A percentile compares a stretch with the other conserved stretches of the same genome.
Conservation (phyloP, 2,329 filamentous ascomycete genomes). For the Pleoardoris graminearum region DNA sequence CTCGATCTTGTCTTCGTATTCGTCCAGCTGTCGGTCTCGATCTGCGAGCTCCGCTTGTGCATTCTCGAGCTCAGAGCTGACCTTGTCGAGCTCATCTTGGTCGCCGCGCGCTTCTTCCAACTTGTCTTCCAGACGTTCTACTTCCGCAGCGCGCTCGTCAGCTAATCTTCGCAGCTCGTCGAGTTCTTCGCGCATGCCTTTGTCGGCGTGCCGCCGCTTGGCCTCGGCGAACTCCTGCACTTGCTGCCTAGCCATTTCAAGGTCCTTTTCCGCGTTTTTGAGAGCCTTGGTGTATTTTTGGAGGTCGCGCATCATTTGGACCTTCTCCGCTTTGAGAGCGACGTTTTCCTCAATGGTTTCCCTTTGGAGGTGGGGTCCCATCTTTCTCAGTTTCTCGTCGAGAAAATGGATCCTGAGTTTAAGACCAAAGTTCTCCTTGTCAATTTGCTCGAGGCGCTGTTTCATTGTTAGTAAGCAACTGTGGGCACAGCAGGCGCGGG, state of each 20-base stretch:
- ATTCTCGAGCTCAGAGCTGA: slow-evolving; percentile 39
- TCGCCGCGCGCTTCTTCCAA: slow-evolving; percentile 35
- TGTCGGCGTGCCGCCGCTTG: slow-evolving; percentile 73
- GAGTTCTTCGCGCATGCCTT: slow-evolving; percentile 67
- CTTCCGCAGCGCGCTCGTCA: slow-evolving; percentile 47
- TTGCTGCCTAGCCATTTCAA: slow-evolving; percentile 81
- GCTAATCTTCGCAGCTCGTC: slow-evolving; percentile 51
- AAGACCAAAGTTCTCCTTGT: slow-evolving; percentile 86
- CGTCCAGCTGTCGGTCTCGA: slow-evolving; percentile 42
- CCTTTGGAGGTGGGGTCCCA: slow-evolving; percentile 87
- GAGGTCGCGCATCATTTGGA: slow-evolving; percentile 86
- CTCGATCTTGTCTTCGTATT: slow-evolving; percentile 45
- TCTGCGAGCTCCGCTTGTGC: slow-evolving; percentile 40
- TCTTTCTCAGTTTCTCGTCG: slow-evolving; percentile 84
- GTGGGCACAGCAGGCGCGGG: neutral
- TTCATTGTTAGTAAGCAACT: slow-evolving; percentile 16
- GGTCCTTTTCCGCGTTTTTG: slow-evolving; percentile 77
- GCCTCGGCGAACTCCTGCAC: slow-evolving; percentile 81
- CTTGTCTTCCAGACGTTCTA: slow-evolving; percentile 40
- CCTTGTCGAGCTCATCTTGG: slow-evolving; percentile 43
- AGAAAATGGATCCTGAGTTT: slow-evolving; percentile 97
- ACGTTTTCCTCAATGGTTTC: slow-evolving; percentile 91
- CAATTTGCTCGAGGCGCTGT: slow-evolving; percentile 83
- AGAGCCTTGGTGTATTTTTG: slow-evolving; percentile 84
- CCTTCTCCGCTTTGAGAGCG: slow-evolving; percentile 88